Evolutionary conservation across 2,329 filamentous ascomycete genomes (phyloP).

Genomic region (Sporothrix euskadiensis): DNA sequence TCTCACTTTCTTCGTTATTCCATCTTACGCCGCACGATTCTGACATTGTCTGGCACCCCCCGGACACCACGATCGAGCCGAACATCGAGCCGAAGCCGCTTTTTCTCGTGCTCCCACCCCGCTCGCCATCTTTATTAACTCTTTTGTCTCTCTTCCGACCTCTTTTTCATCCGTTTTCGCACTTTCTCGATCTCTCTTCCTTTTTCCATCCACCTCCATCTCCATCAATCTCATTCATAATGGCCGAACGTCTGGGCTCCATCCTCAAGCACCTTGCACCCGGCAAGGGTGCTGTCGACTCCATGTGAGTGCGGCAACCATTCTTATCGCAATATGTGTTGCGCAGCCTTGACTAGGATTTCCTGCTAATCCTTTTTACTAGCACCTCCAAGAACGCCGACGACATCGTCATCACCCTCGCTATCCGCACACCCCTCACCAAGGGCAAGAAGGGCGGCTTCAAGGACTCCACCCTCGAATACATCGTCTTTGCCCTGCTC

Average conservation of each 20-base stretch:
- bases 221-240: conserved; percentile 17
- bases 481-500: conserved; percentile 77
- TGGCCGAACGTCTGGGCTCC: conserved; percentile 80
- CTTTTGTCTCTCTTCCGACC: background rate
- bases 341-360: background rate
- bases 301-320: conserved; percentile 60
- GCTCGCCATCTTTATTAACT: background rate
- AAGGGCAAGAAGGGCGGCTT: conserved; percentile 91
- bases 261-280: conserved; percentile 85
- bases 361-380: conserved; percentile 30
- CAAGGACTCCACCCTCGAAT: conserved; percentile 91
- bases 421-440: conserved; percentile 81
- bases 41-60: conserved; percentile 4
- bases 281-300: conserved; percentile 63
- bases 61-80: conserved; percentile 4
- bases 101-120: conserved; percentile 11
- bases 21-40: background rate
- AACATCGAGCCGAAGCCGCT: conserved; percentile 10
- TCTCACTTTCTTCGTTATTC: background rate
- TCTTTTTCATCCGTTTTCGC: background rate
- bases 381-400: conserved; percentile 92
- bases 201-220: background rate
- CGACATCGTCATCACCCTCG: conserved; percentile 94
- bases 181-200: background rate
- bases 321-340: background rate